Base-by-base conservation (phyloP, 2,329 filamentous ascomycete species). In the Tolypocladium cylindrosporum region DNA sequence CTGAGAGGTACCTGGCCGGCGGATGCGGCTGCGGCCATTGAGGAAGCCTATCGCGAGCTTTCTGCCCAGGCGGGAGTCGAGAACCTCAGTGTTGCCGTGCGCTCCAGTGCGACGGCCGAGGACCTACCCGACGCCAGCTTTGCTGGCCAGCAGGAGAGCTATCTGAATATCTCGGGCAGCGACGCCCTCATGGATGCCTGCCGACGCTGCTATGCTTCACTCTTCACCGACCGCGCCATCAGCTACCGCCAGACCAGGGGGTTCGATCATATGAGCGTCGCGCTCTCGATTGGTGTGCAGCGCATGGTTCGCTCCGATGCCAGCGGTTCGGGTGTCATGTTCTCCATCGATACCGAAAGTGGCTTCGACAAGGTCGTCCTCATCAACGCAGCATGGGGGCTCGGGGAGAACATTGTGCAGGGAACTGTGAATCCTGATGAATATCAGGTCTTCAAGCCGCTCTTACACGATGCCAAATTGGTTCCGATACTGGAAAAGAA, bases 41-140 rank as follows among this genome's bases (percentile, higher is more conserved):
- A 55, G 45, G 58, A 41, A 4, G 63, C 61, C 9, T 74, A 74
- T 59, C 65, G 58, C 8, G 55, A 68, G 31, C 67, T 74, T 13
- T 66, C 62, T 1, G 54, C 56, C 1, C 60, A 64, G 43, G 57
- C 59, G 2, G 62, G 64, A 0, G 58, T 60, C 21, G 51, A 64
- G 37, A 59, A 67, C 14, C 45, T 71, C 8, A 65, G 65, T n/a
- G 71, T 75, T 52, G 72, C 72, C 0, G 71, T 74, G 2, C 67
- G 72, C 10, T 74, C 71, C 21, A 73, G 70, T 52, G 71, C 71
- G 4, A 74, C 72, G 27, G 71, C 71, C 4, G 72, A 74, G 60
- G 72, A 75, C 55, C 64, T 74, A 4, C 69, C 71, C 0, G 71
- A 73, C 45, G 72, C 70, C 13, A 73, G 71, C 56, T 74, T 74